These are phyloP conservation scores for Albatrellus sp. DNA, from an alignment of 1,284 basidiomycete species.

Conservation along the genomic window DNA sequence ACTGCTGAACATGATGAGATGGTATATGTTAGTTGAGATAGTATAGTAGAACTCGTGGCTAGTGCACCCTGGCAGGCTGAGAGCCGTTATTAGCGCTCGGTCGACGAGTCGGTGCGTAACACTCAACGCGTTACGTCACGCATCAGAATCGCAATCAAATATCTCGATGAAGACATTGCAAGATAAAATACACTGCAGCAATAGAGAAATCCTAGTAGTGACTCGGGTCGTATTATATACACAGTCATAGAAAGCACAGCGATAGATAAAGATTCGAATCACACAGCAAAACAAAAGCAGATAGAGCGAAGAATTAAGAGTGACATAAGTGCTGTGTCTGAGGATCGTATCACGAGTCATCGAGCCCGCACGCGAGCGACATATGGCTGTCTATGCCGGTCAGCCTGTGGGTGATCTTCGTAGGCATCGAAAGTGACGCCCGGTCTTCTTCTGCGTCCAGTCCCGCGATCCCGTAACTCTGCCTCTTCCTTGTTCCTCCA, in stretches of 20 bases:
- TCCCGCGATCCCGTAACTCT: constrained; percentile 25
- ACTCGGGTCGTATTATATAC: background rate
- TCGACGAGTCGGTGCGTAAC: background rate
- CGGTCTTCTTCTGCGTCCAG: constrained; percentile 39
- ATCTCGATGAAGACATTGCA: too few relatives aligned
- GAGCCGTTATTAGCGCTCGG: background rate
- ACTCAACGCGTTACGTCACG: constrained; percentile 11
- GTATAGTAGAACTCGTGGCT: too few relatives aligned
- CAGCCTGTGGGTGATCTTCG: constrained; percentile 25
- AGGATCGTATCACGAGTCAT: background rate
- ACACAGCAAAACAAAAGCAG: background rate
- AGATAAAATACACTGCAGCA: too few relatives aligned
- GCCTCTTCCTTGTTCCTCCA: constrained; percentile 48
- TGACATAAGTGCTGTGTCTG: background rate
- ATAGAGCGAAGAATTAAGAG: background rate
- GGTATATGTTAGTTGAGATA: background rate
- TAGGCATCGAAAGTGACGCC: constrained; percentile 57
- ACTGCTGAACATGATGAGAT: constrained; percentile 1
- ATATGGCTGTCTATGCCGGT: constrained; percentile 9
- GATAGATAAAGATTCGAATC: background rate
- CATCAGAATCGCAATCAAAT: background rate
- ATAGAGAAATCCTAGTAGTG: background rate
- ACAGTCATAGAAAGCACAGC: too few relatives aligned
- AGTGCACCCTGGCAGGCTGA: too few relatives aligned
- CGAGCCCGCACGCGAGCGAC: constrained; percentile 3